A percentile compares a stretch with the other conserved stretches of the same genome.
These are phyloP conservation scores for Micractinium conductrix DNA, from an alignment of 139 green algal genomes.

Conservation along the genomic window DNA sequence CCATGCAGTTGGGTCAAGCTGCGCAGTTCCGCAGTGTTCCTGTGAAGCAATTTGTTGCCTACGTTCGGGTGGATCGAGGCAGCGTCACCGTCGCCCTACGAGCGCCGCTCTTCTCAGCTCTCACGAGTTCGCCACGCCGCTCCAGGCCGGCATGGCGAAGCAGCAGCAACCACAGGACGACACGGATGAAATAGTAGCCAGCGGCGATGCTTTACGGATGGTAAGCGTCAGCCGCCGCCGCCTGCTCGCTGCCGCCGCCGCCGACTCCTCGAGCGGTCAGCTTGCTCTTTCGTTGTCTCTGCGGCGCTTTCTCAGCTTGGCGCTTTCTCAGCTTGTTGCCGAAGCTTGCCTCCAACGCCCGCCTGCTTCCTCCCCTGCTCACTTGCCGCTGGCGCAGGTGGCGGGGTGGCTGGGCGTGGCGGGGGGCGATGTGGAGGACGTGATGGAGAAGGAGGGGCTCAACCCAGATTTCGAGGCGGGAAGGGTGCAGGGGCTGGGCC, in stretches of 20 bases:
- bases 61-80: too few species aligned
- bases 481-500: conserved; percentile 22
- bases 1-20: too few species aligned
- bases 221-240: not conserved
- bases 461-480: conserved; percentile 17
- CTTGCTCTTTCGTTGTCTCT: too few species aligned
- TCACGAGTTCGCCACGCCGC: too few species aligned
- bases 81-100: too few species aligned
- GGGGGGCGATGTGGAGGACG: conserved; percentile 19
- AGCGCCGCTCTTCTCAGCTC: too few species aligned
- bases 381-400: conserved; percentile 6
- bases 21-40: too few species aligned
- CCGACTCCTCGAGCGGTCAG: too few species aligned
- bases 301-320: too few species aligned
- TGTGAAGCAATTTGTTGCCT: too few species aligned
- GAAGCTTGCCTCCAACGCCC: too few species aligned
- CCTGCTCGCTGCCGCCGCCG: not conserved
- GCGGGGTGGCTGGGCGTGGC: conserved; percentile 33
- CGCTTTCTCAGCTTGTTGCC: too few species aligned
- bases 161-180: not conserved
- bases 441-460: conserved; percentile 32
- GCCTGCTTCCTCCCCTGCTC: not conserved
- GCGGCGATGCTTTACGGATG: conserved; percentile 16
- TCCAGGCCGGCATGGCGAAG: not conserved
- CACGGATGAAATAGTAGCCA: not conserved